These are phyloP conservation scores for Fusarium haematococcum DNA, from an alignment of 2,329 filamentous ascomycete genomes.

Conservation along the genomic window DNA sequence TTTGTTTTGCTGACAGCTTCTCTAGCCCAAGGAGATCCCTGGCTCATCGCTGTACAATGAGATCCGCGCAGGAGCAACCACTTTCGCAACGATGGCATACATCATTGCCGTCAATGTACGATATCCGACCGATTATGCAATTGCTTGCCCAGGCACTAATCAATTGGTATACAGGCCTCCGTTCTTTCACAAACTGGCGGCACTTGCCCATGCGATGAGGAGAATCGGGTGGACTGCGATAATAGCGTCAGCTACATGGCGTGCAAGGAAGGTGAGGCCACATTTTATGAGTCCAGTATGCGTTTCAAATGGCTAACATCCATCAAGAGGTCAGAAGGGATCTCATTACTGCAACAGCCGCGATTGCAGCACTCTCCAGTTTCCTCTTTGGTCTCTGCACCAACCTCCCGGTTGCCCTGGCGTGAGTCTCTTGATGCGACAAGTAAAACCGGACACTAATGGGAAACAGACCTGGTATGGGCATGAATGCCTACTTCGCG, in stretches of 20 bases:
- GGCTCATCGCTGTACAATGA: slow-evolving; percentile 71
- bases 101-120: slow-evolving; percentile 43
- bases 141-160: background rate
- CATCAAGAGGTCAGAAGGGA: slow-evolving; percentile 71
- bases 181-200: slow-evolving; percentile 32
- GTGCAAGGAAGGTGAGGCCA: slow-evolving; percentile 47
- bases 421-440: slow-evolving; percentile 11
- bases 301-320: background rate
- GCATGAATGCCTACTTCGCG: slow-evolving; percentile 84
- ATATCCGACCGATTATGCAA: background rate
- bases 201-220: slow-evolving; percentile 27
- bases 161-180: slow-evolving; percentile 2
- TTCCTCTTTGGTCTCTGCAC: slow-evolving; percentile 32
- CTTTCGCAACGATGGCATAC: slow-evolving; percentile 49
- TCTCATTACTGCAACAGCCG: slow-evolving; percentile 82
- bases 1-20: background rate
- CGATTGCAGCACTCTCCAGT: slow-evolving; percentile 76
- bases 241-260: slow-evolving; percentile 58
- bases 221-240: slow-evolving; percentile 54
- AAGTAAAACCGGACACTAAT: slow-evolving; percentile 70
- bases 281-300: background rate
- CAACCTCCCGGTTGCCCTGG: slow-evolving; percentile 34
- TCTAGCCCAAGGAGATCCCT: slow-evolving; percentile 60
- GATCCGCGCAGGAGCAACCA: slow-evolving; percentile 71
- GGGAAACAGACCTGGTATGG: slow-evolving; percentile 46